Evolutionary conservation across 2,329 filamentous ascomycete genomes (phyloP), one percentile per base, ranked within the genome.

Genomic region (Xylariaceae sp.): DNA sequence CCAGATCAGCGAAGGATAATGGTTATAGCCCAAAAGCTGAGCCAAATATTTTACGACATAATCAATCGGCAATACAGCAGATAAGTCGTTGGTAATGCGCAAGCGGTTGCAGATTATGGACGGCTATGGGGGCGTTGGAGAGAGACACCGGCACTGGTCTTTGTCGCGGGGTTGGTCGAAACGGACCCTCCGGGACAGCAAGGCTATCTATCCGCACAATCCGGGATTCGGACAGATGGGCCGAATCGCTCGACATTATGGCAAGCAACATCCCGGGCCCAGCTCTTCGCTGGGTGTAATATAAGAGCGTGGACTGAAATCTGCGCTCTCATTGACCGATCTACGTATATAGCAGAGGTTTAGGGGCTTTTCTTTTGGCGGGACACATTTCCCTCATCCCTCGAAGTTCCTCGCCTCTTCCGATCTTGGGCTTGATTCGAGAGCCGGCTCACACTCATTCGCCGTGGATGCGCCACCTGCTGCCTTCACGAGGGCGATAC

Each of bases 151-250:
- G 62, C 57, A 0, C 60, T 59, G 12, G 54, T 60, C 32, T 67
- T 69, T 45, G 62, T 65, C 1, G 62, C 59, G 2, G 68, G 69
- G 46, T 54, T 69, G 12, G 54, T 65, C 34, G 57, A 61, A 47
- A 29, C 67, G 9, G 67, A 67, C 44, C 65, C 65, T 19, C 19
- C 19, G 19, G 1, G 64, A 69, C 34, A 64, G 66, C 39, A 64
- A 66, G 35, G 65, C 68, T 31, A 66, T 68, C 42, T 66, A 66
- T 68, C 42, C 65, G 64, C 55, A 66, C 64, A 1, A 50, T 64
- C 31, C 60, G 67, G 29, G 59, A 68, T 49, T 54, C 61, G 4
- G 62, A 62, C 32, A 56, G 51, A 30, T 70, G 67, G 66, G 64
- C 60, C 50, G 55, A 61, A 50, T 64, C 62, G 35, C 8, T 3